Evolutionary conservation across 768 basidiomycete genomes (phyloP), one percentile per base, ranked within the genome.

Genomic region (Suillus subluteus): DNA sequence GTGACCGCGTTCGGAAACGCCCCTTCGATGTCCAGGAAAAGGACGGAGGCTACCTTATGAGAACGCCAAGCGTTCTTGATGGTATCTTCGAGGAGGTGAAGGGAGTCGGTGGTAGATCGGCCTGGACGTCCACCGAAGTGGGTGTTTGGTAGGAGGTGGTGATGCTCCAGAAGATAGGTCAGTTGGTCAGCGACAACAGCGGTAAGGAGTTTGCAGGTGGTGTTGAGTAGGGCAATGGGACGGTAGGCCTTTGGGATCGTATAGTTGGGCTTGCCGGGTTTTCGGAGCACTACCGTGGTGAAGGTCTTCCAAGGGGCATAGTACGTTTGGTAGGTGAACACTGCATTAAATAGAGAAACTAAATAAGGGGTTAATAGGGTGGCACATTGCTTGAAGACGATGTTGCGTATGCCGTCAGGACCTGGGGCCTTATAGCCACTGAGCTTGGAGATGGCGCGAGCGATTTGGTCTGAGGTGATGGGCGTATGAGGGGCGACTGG

Each of bases 391-490:
- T 21, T 46, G 21, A 46, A 46, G 0, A 46, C 8, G 7, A 46
- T 46, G 21, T 46, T 46, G 3, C 21, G n/a, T 3, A 46, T 46
- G 21, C 44, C 9, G 7, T 46, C 37, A 4, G 37, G 59, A 0
- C 59, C 59, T 8, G 21, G 59, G 1, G 59, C 59, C 13, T 62
- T 62, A 3, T 43, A 62, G 4, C 38, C 12, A 16, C 59, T 62
- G 0, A 62, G 59, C 21, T 46, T 26, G 2, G 72, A 59, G 2
- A 67, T 68, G 0, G 46, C 11, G 1, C 35, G 46, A 12, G 7
- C 7, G 9, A 78, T 67, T 40, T 75, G 72, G 1, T 62, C n/a
- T 37, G 68, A 43, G 0, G 69, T 66, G 18, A 82, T 73, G 0
- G 67, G 62, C 0, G 23, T 13, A 32, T 70, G 74, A 1, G 66